These are phyloP conservation scores for Juncus effusus DNA, from an alignment of 176 grass and related monocot genomes.

Conservation along the genomic window DNA sequence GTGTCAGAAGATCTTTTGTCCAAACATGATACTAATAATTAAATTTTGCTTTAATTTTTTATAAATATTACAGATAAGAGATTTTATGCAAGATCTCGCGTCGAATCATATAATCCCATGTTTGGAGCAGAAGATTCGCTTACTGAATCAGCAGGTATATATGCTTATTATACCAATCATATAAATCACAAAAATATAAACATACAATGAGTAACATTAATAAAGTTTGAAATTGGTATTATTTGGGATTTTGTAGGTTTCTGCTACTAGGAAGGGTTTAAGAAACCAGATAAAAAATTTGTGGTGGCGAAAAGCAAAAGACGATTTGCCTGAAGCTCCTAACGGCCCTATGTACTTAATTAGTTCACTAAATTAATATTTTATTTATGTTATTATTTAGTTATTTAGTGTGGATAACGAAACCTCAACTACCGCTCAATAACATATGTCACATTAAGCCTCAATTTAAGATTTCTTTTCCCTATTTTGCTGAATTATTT, in stretches of 20 bases:
- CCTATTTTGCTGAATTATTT: constrained; percentile 31
- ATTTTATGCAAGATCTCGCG: constrained; percentile 93
- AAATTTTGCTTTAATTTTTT: constrained; percentile 7
- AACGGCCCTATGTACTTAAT: constrained; percentile 72
- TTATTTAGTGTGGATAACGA: background rate
- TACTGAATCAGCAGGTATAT: constrained; percentile 94
- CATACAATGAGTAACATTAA: background rate
- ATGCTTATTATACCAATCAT: constrained; percentile 11
- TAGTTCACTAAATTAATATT: constrained; percentile 21
- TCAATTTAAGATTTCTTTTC: background rate
- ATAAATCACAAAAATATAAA: background rate
- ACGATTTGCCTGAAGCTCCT: constrained; percentile 74
- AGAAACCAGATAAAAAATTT: constrained; percentile 99
- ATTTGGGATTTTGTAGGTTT: constrained; percentile 55
- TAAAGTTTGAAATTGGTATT: constrained; percentile 27
- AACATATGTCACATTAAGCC: background rate
- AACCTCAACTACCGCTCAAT: background rate
- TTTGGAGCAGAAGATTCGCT: constrained; percentile 96
- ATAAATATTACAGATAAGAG: constrained; percentile 59
- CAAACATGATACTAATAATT: constrained; percentile 6
- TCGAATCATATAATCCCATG: constrained; percentile 96
- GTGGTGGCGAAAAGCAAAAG: constrained; percentile 97
- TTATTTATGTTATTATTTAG: constrained; percentile 4
- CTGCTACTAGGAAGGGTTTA: constrained; percentile 86
- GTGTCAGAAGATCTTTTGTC: background rate